Evolutionary conservation across 140 eudicot species (phyloP).

Genomic region (Artemisia princeps): DNA sequence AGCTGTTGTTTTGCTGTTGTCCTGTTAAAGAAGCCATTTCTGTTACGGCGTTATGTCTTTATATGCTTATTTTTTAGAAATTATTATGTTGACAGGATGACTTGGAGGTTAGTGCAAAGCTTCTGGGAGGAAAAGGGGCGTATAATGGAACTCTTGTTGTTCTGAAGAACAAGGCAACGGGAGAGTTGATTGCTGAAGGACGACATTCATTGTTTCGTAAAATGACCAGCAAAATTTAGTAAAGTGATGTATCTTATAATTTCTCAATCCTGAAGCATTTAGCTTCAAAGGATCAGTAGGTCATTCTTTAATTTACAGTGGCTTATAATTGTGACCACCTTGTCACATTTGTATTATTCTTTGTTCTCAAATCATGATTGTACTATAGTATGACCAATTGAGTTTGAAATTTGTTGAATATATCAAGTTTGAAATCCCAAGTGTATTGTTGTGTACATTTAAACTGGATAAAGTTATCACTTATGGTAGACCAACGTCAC

Average conservation of each 20-base stretch:
- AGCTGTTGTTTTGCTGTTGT: no score
- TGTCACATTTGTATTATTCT: not conserved
- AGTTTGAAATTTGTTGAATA: no score
- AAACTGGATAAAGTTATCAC: no score
- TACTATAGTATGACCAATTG: no score
- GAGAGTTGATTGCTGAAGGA: constrained; percentile 67
- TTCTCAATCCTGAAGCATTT: not conserved
- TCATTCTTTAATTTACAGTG: no score
- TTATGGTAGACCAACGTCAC: no score
- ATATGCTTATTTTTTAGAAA: constrained; percentile 6
- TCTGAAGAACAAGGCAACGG: constrained; percentile 50
- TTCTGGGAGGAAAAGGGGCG: constrained; percentile 48
- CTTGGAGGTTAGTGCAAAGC: constrained; percentile 52
- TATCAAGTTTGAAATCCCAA: no score
- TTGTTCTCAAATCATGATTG: not conserved
- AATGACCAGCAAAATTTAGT: constrained; percentile 44
- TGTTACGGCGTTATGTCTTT: not conserved
- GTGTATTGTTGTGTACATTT: no score
- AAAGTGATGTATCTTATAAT: not conserved
- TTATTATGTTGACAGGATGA: constrained; percentile 48
- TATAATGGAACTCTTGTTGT: constrained; percentile 50
- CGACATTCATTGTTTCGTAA: constrained; percentile 48
- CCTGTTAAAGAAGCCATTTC: not conserved
- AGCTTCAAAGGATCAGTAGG: not conserved
- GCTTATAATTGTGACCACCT: no score